Evolutionary conservation across 345 rosid genomes (phyloP).

Genomic region (Microthlaspi erraticum): DNA sequence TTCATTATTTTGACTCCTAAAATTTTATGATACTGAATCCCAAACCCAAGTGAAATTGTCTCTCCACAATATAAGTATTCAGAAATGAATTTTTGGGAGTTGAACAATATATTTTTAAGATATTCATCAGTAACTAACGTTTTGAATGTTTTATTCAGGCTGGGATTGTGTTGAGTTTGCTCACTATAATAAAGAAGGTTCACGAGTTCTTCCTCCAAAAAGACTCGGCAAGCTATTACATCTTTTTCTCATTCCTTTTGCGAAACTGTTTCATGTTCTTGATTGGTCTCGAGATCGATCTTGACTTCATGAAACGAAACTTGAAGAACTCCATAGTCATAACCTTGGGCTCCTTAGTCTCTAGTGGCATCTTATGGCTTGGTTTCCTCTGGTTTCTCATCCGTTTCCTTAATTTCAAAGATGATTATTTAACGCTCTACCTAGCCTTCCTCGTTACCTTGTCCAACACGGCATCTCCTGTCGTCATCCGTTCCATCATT

Average conservation of each 20-base stretch:
- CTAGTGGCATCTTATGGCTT: constrained; percentile 50
- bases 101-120: not conserved
- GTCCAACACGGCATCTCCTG: constrained; percentile 76
- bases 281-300: constrained; percentile 74
- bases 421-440: constrained; percentile 31
- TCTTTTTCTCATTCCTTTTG: constrained; percentile 53
- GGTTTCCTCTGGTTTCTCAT: constrained; percentile 49
- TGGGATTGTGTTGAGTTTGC: constrained; percentile 68
- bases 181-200: constrained; percentile 55
- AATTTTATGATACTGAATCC: not conserved
- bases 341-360: constrained; percentile 52
- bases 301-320: constrained; percentile 58
- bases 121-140: constrained; percentile 9
- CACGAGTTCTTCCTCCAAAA: constrained; percentile 57
- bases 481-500: constrained; percentile 61
- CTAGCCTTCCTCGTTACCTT: constrained; percentile 49
- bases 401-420: constrained; percentile 32
- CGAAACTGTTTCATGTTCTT: constrained; percentile 76
- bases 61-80: not conserved
- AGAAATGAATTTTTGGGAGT: too few species aligned
- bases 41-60: not conserved
- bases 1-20: not conserved
- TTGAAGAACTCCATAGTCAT: constrained; percentile 52
- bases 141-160: constrained; percentile 55
- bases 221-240: constrained; percentile 60